Base-by-base conservation (phyloP, 352 stramenopile species). In the Elongisporangium prolatum region DNA sequence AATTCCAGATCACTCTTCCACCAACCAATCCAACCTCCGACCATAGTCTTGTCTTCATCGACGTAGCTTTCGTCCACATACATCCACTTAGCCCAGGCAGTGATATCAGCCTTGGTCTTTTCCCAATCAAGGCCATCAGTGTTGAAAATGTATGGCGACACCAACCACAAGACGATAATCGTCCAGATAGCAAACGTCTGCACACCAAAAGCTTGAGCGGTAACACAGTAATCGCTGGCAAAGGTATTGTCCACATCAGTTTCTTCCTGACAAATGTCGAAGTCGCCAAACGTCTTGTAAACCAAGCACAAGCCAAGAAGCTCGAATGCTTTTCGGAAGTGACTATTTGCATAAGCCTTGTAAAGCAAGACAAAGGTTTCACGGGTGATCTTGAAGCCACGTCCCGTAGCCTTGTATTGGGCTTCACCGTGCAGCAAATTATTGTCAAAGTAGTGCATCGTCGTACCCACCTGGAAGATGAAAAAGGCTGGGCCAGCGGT, bases 371-470 rank as follows among this genome's bases (percentile, higher is more conserved):
- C 84, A 50, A 93, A 89, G 37, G 80, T 88, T 60, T 93, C 80
- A 28, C 84, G 77, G 0, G 84, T 91, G 21, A 93, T 93, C 74
- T 91, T 93, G 56, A 93, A 93, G 0, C 84, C 84, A 71, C 84
- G 81, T 21, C 84, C 84, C 7, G 84, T 93, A 10, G 84, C 84
- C 63, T 91, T 85, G 72, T 93, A 93, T 60, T 89, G 75, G 4
- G 84, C 84, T 13, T 87, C 82, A 24, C 84, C 84, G 59, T 91
- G 80, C 28, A 93, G 64, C 56, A 93, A 59, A 67, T 91, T 91
- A 63, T 91, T 88, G 63, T 91, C 81, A 54, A 91, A 93, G 73
- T 89, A 93, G 69, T 93, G 84, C 80, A 91, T 91, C 2, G 79
- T 93, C 17, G 84, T 93, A 34, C 84, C 84, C 8, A 93, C 70